Evolutionary conservation across 257 asterid genomes (phyloP), one percentile per base, ranked within the genome.

Genomic region (Echium plantagineum): DNA sequence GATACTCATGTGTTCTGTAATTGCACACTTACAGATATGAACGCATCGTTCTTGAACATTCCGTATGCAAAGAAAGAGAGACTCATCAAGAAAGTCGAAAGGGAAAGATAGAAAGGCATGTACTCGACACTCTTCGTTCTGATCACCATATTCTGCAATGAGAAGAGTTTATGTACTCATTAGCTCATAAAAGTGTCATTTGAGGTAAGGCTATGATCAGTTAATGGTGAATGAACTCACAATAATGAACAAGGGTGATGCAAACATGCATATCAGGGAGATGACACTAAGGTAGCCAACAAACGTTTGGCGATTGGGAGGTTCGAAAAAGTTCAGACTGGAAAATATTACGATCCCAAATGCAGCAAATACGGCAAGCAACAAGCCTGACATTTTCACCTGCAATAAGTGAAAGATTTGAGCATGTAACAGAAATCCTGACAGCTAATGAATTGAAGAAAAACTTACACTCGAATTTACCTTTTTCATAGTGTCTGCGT

Each of bases 91-190:
- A 86, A 84, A 46, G 97, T 86, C 0, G 95, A 85, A 12, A 89
- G 91, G 10, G 97, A 89, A 35, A 89, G 97, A 77, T 77, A 82
- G 62, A 80, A 89, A 0, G 97, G 97, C 97, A 89, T 89, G 80
- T 77, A 89, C 26, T 89, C 97, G 1, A 80, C 89, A 42, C 97
- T 89, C 62, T 52, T 83, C 57, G 97, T 89, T 67, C 77, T 80
- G 72, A 89, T 83, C 79, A 89, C 97, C 80, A 82, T 66, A 77
- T 89, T 80, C 97, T 89, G 89, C 71, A 57, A 10, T 49, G 1
- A 63, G 56, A 56, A 26, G 13, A 6, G 20, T 8, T 7, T 58
- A 10, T 15, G 28, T 24, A 49, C 26, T 7, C 47, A 47, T 60
- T 46, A 60, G 65, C 55, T 58, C 30, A 55, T 24, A 53, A 32